Percentiles rank a stretch among this genome's conserved stretches.
Conservation (phyloP, 768 basidiomycete species). For the Boletus patriciae region DNA sequence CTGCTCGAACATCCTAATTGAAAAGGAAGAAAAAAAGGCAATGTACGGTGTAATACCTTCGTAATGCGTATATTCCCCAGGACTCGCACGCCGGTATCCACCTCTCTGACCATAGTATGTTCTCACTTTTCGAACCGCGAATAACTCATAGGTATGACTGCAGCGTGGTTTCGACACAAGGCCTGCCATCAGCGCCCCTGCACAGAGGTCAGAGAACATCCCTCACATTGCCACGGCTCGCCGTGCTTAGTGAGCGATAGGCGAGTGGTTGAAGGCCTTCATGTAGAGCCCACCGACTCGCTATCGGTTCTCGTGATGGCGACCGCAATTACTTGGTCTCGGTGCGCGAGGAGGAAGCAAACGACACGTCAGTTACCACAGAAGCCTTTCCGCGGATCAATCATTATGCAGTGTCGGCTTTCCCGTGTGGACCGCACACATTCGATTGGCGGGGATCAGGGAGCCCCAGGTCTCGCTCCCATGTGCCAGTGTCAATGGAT, state of each 20-base stretch:
- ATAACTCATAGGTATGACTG: constrained; percentile 7
- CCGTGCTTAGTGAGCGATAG: constrained; percentile 41
- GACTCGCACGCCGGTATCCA: constrained; percentile 57
- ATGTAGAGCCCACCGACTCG: background rate
- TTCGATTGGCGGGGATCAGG: constrained; percentile 13
- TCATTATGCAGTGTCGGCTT: constrained; percentile 28
- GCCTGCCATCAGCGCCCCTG: constrained; percentile 57
- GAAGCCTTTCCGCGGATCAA: background rate
- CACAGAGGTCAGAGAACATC: constrained; percentile 58
- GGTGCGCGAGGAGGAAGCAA: constrained; percentile 58
- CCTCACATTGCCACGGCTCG: background rate
- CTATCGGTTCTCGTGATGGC: constrained; percentile 30
- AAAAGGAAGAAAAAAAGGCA: no score
- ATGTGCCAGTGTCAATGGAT: constrained; percentile 69
- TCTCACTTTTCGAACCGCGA: background rate
- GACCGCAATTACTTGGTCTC: constrained; percentile 62
- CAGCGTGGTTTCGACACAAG: constrained; percentile 32
- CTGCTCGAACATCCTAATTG: no score
- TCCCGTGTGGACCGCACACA: constrained; percentile 18
- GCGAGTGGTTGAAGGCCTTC: constrained; percentile 39
- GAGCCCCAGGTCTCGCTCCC: constrained; percentile 8
- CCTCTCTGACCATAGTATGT: constrained; percentile 55
- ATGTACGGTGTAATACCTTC: no score
- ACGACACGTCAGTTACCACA: constrained; percentile 4
- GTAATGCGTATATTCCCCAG: constrained; percentile 60